phyloP scores from a whole-genome alignment of 768 basidiomycete genomes.

The Hypholoma sublateritium region DNA sequence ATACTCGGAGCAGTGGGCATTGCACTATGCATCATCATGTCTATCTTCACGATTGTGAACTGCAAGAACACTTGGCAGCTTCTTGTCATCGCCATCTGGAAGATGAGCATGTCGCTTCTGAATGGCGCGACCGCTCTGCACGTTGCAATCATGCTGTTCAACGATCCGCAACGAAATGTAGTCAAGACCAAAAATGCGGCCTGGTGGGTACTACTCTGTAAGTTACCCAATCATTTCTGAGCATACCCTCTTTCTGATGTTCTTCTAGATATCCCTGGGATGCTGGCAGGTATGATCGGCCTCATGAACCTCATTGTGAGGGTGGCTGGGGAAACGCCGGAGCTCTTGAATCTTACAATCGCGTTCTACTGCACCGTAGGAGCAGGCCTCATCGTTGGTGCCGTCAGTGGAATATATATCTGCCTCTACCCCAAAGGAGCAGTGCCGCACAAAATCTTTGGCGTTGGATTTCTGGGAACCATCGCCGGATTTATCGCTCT shows the following conservation, averaged over 20 bases:
- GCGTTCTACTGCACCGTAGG: conserved; percentile 26
- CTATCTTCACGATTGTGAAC: conserved; percentile 23
- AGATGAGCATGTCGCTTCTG: conserved; percentile 25
- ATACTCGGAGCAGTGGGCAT: conserved; percentile 20
- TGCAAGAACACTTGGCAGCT: conserved; percentile 26
- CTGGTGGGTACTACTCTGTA: conserved; percentile 25
- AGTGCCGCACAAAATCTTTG: conserved; percentile 17
- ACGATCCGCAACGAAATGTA: conserved; percentile 15
- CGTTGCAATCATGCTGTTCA: conserved; percentile 22
- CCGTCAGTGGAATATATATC: conserved; percentile 18
- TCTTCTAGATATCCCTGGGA: conserved; percentile 26
- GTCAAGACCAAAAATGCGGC: conserved; percentile 17
- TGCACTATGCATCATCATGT: conserved; percentile 22
- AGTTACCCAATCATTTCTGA: conserved; percentile 1
- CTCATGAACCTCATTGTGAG: conserved; percentile 30
- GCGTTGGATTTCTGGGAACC: conserved; percentile 22
- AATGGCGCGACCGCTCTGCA: conserved; percentile 23
- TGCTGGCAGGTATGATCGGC: conserved; percentile 31
- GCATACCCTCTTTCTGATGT: neutral
- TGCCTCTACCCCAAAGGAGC: conserved; percentile 14
- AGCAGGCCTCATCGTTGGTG: conserved; percentile 18
- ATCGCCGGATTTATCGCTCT: conserved; percentile 22
- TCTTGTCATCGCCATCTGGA: conserved; percentile 26
- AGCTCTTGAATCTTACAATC: conserved; percentile 20
- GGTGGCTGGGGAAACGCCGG: conserved; percentile 13